Evolutionary conservation across 148 eudicot species (phyloP).

Genomic region (Linanthus parryae): DNA sequence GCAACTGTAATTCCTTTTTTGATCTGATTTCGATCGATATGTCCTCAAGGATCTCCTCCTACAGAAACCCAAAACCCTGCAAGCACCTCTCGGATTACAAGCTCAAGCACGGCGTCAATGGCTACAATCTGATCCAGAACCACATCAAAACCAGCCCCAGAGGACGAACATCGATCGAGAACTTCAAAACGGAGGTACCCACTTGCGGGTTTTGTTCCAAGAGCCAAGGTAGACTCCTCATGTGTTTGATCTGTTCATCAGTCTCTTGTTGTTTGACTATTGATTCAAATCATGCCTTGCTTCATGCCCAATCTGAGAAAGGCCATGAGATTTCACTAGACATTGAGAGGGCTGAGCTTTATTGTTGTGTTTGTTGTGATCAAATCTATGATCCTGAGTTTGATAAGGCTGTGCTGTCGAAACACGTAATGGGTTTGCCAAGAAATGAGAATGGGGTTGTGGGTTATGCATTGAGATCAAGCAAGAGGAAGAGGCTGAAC

Average conservation of each 20-base stretch:
- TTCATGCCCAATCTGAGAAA: constrained; percentile 24
- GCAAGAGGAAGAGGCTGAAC: constrained; percentile 1
- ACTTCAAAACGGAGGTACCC: constrained; percentile 21
- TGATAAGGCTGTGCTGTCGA: constrained; percentile 41
- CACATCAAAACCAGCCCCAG: no score
- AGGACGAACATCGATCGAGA: constrained; percentile 15
- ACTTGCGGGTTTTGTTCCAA: constrained; percentile 47
- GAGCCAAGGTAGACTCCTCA: constrained; percentile 38
- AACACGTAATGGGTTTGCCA: constrained; percentile 18
- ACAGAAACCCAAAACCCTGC: no score
- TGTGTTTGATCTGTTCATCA: constrained; percentile 53
- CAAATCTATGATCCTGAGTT: constrained; percentile 71
- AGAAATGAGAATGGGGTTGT: constrained; percentile 17
- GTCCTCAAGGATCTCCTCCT: constrained; percentile 37
- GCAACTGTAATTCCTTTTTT: no score
- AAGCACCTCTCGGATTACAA: no score
- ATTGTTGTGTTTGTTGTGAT: constrained; percentile 52
- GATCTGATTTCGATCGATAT: no score
- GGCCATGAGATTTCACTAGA: constrained; percentile 58
- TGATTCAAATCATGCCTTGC: constrained; percentile 43
- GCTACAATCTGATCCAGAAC: constrained; percentile 36
- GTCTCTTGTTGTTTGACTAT: constrained; percentile 31
- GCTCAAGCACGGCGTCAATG: no score
- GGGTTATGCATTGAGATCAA: constrained; percentile 1
- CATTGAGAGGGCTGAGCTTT: constrained; percentile 49